Conservation (phyloP, 257 asterid species). For the Phtheirospermum japonicum region DNA sequence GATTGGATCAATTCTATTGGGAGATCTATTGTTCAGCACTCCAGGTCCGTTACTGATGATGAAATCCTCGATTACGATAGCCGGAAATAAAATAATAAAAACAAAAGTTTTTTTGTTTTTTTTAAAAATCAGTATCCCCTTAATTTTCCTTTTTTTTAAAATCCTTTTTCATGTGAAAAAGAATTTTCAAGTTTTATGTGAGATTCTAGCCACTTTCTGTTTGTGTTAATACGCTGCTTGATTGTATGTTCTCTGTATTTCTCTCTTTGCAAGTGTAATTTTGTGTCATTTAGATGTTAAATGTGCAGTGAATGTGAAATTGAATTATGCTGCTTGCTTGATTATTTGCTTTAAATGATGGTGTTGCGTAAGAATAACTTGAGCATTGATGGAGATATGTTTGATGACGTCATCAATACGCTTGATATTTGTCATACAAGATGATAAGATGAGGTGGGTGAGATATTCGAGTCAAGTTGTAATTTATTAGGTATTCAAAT, state of each 20-base stretch:
- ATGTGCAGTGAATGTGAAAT: neutral
- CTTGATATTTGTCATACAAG: too few species aligned
- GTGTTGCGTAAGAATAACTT: too few species aligned
- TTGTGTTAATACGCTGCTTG: neutral
- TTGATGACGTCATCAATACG: neutral
- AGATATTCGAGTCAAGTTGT: too few species aligned
- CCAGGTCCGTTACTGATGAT: slow-evolving; percentile 63
- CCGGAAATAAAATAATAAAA: slow-evolving; percentile 2
- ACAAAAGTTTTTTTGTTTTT: neutral
- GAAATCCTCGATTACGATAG: slow-evolving; percentile 68
- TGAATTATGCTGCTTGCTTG: neutral
- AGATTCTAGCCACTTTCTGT: neutral
- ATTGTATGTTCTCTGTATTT: neutral
- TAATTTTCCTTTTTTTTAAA: neutral
- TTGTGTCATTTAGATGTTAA: too few species aligned
- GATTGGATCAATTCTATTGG: slow-evolving; percentile 87
- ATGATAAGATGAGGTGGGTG: too few species aligned
- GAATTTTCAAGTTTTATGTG: slow-evolving; percentile 5
- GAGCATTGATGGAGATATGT: neutral
- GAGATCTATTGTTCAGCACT: slow-evolving; percentile 52
- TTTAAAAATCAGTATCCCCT: neutral
- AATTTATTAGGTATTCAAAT: too few species aligned
- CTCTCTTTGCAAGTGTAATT: neutral
- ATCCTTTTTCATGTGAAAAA: neutral
- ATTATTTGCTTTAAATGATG: neutral